A percentile compares a stretch with the other conserved stretches of the same genome.
Evolutionary conservation across 176 grass and related monocot genomes (phyloP).

Genomic region (Leersia perrieri): DNA sequence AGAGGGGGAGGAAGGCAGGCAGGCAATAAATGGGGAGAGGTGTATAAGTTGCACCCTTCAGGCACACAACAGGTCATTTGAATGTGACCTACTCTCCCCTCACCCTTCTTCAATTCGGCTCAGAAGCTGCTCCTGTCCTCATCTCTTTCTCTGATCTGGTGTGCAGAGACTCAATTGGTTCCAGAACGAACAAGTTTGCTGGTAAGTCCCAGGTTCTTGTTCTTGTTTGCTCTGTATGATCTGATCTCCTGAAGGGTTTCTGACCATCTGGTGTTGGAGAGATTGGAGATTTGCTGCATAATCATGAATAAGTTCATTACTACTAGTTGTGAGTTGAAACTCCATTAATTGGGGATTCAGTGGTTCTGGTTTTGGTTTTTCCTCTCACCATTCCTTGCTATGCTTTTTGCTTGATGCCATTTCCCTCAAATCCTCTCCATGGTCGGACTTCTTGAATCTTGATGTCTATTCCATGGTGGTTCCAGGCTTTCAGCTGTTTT

Average conservation of each 20-base stretch:
- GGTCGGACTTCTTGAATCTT: background rate
- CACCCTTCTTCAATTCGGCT: slow-evolving; percentile 22
- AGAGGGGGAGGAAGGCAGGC: background rate
- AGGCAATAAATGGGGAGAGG: slow-evolving; percentile 35
- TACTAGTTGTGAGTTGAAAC: background rate
- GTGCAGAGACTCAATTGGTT: background rate
- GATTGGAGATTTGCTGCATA: background rate
- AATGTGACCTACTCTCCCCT: slow-evolving; percentile 29
- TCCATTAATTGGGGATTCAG: slow-evolving; percentile 12
- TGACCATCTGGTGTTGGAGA: background rate
- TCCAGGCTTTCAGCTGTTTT: background rate
- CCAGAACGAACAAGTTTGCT: background rate
- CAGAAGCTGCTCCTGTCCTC: background rate
- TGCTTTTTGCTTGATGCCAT: background rate
- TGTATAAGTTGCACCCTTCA: background rate
- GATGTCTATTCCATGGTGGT: background rate
- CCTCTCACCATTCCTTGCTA: background rate
- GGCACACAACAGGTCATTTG: slow-evolving; percentile 12
- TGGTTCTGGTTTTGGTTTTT: background rate
- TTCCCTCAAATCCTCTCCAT: background rate
- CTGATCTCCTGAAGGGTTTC: background rate
- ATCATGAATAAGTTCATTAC: background rate
- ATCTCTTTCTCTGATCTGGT: background rate
- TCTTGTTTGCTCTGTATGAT: slow-evolving; percentile 6
- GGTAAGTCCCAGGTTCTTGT: slow-evolving; percentile 1